Conservation (phyloP, 2,329 filamentous ascomycete genomes). For the Beauveria asiatica region DNA sequence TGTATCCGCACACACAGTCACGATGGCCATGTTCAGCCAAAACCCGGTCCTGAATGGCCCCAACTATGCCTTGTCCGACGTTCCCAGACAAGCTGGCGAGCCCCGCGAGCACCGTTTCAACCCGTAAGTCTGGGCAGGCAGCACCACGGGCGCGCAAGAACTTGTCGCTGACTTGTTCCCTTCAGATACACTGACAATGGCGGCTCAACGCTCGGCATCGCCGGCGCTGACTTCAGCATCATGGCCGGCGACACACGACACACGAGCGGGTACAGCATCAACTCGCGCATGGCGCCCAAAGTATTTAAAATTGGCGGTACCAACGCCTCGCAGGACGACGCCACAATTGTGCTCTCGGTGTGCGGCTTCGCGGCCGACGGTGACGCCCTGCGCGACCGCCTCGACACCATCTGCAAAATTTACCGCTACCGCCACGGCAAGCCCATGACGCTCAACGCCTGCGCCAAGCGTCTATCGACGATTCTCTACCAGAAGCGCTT, state of each 20-base stretch:
- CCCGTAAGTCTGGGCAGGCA: conserved; percentile 50
- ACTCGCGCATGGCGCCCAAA: conserved; percentile 90
- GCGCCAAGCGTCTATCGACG: conserved; percentile 87
- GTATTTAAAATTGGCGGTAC: conserved; percentile 96
- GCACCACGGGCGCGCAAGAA: not conserved
- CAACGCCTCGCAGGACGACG: conserved; percentile 74
- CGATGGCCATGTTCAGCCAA: conserved; percentile 62
- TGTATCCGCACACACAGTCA: conserved; percentile 18
- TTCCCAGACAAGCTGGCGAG: conserved; percentile 46
- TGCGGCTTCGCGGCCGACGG: conserved; percentile 95
- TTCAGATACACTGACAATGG: conserved; percentile 92
- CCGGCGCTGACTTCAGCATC: conserved; percentile 89
- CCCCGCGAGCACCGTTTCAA: conserved; percentile 77
- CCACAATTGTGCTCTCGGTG: conserved; percentile 82
- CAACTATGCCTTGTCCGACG: conserved; percentile 60
- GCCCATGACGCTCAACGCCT: conserved; percentile 87
- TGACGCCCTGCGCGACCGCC: conserved; percentile 82
- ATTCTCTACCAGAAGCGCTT: conserved; percentile 97
- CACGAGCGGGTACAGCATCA: conserved; percentile 97
- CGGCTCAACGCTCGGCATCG: conserved; percentile 90
- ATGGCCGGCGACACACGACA: conserved; percentile 95
- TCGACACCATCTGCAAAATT: conserved; percentile 95
- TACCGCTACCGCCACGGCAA: conserved; percentile 98
- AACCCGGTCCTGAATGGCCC: conserved; percentile 61
- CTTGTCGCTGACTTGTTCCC: not conserved